Conservation (phyloP, 225 moss, liverwort and hornwort genomes). For the Sphagnum tenellum region DNA sequence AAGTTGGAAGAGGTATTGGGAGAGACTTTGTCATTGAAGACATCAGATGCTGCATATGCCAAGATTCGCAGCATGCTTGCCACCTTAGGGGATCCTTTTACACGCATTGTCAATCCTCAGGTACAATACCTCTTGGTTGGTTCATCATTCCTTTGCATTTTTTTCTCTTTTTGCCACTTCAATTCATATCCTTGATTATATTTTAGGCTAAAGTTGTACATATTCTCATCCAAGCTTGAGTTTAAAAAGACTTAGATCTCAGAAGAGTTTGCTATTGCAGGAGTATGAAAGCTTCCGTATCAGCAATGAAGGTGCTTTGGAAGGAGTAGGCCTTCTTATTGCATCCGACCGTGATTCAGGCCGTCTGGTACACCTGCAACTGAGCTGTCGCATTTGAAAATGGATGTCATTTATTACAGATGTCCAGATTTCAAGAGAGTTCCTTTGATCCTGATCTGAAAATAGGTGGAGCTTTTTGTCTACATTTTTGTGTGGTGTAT, state of each 20-base stretch:
- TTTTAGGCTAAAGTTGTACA: too few relatives aligned
- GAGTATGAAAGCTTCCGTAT: constrained; percentile 92
- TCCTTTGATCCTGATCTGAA: too few relatives aligned
- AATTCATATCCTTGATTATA: background rate
- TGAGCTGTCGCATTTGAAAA: too few relatives aligned
- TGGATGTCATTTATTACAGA: too few relatives aligned
- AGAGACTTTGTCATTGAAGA: constrained; percentile 55
- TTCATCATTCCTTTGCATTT: background rate
- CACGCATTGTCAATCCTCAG: constrained; percentile 87
- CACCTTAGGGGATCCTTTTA: constrained; percentile 88
- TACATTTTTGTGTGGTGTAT: too few relatives aligned
- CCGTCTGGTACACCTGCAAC: constrained; percentile 53
- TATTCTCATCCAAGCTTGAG: too few relatives aligned
- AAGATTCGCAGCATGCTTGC: constrained; percentile 83
- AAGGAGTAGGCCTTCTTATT: constrained; percentile 91
- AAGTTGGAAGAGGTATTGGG: constrained; percentile 61
- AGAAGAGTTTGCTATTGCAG: constrained; percentile 15
- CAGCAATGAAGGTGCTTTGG: constrained; percentile 88
- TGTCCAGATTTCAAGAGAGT: background rate
- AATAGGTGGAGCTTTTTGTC: too few relatives aligned
- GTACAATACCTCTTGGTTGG: constrained; percentile 13
- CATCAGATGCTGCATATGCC: constrained; percentile 66
- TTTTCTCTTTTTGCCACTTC: background rate
- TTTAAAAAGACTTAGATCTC: too few relatives aligned
- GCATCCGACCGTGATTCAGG: constrained; percentile 84